phyloP scores from a whole-genome alignment of 345 rosid species.

The Eucalyptus leucophloia region DNA sequence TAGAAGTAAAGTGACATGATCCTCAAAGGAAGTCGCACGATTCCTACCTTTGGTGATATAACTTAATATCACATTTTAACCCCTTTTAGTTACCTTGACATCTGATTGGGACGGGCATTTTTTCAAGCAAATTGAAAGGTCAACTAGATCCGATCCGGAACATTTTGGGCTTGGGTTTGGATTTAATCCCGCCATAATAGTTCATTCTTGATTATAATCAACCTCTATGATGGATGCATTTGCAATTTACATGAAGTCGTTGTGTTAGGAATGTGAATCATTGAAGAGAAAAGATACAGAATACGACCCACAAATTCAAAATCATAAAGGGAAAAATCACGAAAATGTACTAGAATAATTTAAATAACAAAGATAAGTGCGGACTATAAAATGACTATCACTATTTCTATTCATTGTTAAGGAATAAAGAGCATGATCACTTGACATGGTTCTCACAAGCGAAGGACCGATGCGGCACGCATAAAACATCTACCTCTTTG shows the following conservation, averaged over 20 bases:
- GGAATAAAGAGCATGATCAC: background rate
- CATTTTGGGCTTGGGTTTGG: too few species aligned
- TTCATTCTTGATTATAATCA: background rate
- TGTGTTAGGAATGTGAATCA: background rate
- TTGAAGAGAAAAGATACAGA: background rate
- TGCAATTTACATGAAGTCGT: background rate
- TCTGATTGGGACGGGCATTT: too few species aligned
- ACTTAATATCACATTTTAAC: too few species aligned
- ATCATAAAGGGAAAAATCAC: background rate
- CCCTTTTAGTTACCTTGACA: too few species aligned
- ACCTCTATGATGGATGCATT: background rate
- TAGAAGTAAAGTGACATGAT: too few species aligned
- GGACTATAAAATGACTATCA: background rate
- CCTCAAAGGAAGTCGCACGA: too few species aligned
- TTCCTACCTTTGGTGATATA: too few species aligned
- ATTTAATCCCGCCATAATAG: background rate
- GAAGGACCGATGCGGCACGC: background rate
- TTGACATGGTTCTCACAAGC: background rate
- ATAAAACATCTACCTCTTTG: background rate
- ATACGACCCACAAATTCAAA: background rate
- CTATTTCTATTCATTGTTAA: background rate
- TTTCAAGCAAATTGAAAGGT: too few species aligned
- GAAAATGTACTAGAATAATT: background rate
- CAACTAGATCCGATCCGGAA: too few species aligned
- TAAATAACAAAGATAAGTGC: background rate